Evolutionary conservation across 495 filamentous ascomycete genomes (phyloP).

Genomic region (Lentithecium fluviatile): DNA sequence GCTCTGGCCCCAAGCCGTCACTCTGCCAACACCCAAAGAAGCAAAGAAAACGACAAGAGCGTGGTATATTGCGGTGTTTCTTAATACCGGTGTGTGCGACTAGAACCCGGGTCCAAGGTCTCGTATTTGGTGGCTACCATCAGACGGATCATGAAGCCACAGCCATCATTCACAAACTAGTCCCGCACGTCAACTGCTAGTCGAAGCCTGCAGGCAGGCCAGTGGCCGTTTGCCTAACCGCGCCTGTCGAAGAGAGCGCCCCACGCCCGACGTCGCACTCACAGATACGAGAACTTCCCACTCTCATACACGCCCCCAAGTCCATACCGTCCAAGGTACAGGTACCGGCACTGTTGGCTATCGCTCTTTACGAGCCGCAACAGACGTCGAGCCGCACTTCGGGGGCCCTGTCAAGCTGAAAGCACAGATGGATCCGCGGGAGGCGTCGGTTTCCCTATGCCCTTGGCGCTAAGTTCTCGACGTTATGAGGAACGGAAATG

Average conservation of each 20-base stretch:
- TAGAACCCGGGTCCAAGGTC: background rate
- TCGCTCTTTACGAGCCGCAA: background rate
- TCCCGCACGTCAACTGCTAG: slow-evolving; percentile 1
- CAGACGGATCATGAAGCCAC: slow-evolving; percentile 10
- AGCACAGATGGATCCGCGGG: slow-evolving; percentile 16
- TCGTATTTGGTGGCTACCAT: slow-evolving; percentile 7
- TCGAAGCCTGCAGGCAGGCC: slow-evolving; percentile 7
- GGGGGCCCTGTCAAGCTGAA: slow-evolving; percentile 28
- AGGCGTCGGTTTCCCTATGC: slow-evolving; percentile 11
- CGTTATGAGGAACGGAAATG: slow-evolving; percentile 16
- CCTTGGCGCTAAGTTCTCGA: slow-evolving; percentile 20
- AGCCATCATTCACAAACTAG: slow-evolving; percentile 10
- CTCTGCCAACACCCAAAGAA: background rate
- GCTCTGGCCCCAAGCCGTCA: background rate
- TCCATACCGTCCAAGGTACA: background rate
- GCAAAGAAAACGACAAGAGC: slow-evolving; percentile 19
- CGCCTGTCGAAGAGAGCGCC: slow-evolving; percentile 5
- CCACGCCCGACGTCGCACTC: slow-evolving; percentile 13
- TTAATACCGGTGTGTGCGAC: background rate
- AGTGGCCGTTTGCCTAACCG: slow-evolving; percentile 8
- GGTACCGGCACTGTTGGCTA: slow-evolving; percentile 18
- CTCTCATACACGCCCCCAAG: slow-evolving; percentile 21
- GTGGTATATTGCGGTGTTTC: background rate
- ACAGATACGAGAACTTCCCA: slow-evolving; percentile 18
- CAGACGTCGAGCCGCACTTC: slow-evolving; percentile 7